Evolutionary conservation across 1,139 yeast genomes (phyloP), one percentile per base, ranked within the genome.

Genomic region (Candida sp.): DNA sequence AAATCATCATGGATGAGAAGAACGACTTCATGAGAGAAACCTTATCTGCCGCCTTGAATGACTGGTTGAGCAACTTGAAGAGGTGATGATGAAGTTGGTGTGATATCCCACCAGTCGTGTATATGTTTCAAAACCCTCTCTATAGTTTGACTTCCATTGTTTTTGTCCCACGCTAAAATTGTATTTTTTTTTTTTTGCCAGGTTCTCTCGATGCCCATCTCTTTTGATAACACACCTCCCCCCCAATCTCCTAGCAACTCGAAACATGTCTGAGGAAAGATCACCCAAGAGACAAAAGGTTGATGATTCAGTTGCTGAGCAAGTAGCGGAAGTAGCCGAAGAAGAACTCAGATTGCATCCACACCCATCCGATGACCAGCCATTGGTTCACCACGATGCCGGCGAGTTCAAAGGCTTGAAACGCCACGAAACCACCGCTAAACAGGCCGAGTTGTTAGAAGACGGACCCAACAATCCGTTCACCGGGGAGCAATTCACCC

Each of bases 381-480:
- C 56, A 22, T 59, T 72, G 39, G 54, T 54, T 12, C 62, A 58
- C 42, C 82, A 80, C 57, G 78, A 80, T 60, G 75, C 66, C 30
- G 89, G 88, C 28, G 88, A 84, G 61, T 86, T 88, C 59, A 65
- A 72, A 39, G 76, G 81, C 2, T 62, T 84, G 28, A 65, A 64
- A 30, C 82, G 91, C 54, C 93, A 88, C 63, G 63, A 83, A 46
- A 89, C 98, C 25, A 87, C 96, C 2, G 87, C 94, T 11, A 78
- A 72, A 42, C 85, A 86, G 54, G 97, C 97, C 1, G 73, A 74
- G 50, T 65, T 61, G 33, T 73, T 88, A 45, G 97, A 94, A 69
- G 73, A 80, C 54, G 90, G 86, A 0, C 72, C 76, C 0, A 60
- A 60, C 32, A 94, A 93, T 64, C 96, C 97, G 3, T 93, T 94